These are phyloP conservation scores for Escovopsis weberi DNA, from an alignment of 2,329 filamentous ascomycete species.

Conservation along the genomic window DNA sequence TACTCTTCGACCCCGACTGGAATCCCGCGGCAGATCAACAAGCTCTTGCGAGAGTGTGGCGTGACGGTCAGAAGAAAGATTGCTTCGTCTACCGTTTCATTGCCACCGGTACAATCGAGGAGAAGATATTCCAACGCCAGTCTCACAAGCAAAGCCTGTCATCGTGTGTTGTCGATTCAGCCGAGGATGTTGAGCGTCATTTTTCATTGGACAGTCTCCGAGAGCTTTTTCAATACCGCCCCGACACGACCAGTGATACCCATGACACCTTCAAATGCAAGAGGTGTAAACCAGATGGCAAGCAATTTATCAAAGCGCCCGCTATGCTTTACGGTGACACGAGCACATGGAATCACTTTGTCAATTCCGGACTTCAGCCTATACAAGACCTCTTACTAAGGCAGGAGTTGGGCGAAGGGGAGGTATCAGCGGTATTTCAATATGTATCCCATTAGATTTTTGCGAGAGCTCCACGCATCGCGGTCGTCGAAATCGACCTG, in stretches of 20 bases:
- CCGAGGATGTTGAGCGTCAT: slow-evolving; percentile 92
- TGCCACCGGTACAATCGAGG: slow-evolving; percentile 91
- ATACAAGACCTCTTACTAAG: slow-evolving; percentile 87
- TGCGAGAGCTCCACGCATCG: too few species aligned
- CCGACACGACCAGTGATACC: slow-evolving; percentile 76
- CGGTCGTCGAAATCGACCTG: too few species aligned
- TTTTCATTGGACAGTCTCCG: slow-evolving; percentile 83
- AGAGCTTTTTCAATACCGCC: slow-evolving; percentile 86
- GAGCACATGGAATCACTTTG: slow-evolving; percentile 98
- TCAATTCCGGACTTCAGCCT: slow-evolving; percentile 59
- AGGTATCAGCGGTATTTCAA: slow-evolving; percentile 92
- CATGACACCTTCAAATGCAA: slow-evolving; percentile 99
- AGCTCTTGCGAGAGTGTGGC: slow-evolving; percentile 92
- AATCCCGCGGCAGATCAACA: slow-evolving; percentile 97
- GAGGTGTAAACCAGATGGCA: slow-evolving; percentile 76
- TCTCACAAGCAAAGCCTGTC: slow-evolving; percentile 96
- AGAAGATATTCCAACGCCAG: slow-evolving; percentile 98
- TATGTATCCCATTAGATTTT: slow-evolving; percentile 69
- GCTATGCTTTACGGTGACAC: slow-evolving; percentile 97
- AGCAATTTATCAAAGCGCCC: slow-evolving; percentile 75
- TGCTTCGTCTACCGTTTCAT: slow-evolving; percentile 99
- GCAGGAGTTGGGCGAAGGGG: slow-evolving; percentile 64
- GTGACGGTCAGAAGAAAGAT: slow-evolving; percentile 97
- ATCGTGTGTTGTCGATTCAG: slow-evolving; percentile 89
- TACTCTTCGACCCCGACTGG: slow-evolving; percentile 96